A percentile compares a stretch with the other conserved stretches of the same genome.
Evolutionary conservation across 768 basidiomycete genomes (phyloP).

Genomic region (Porpolomopsis calyptriformis): DNA sequence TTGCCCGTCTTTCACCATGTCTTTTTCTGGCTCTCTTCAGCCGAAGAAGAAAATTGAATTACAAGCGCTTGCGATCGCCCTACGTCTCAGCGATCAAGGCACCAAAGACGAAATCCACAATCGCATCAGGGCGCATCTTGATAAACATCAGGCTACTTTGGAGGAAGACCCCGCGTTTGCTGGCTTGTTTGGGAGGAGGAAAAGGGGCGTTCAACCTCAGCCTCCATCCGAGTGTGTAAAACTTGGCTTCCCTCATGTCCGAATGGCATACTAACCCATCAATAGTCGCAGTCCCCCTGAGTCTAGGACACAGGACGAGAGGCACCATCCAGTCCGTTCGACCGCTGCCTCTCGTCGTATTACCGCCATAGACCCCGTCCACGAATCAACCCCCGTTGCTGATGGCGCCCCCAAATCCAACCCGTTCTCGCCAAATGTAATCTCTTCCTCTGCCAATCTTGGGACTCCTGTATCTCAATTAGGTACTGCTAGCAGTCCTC

Average conservation of each 20-base stretch:
- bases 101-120: slow-evolving; percentile 53
- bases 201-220: slow-evolving; percentile 28
- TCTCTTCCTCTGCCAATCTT: not conserved
- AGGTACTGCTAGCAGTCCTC: slow-evolving; percentile 29
- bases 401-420: slow-evolving; percentile 37
- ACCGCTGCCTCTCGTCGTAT: slow-evolving; percentile 18
- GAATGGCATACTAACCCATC: slow-evolving; percentile 3
- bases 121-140: slow-evolving; percentile 57
- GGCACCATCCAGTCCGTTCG: not conserved
- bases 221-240: slow-evolving; percentile 9
- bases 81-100: slow-evolving; percentile 41
- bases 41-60: slow-evolving; percentile 65
- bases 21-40: slow-evolving; percentile 43
- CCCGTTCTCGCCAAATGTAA: slow-evolving; percentile 23
- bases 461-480: not conserved
- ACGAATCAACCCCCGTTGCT: slow-evolving; percentile 38
- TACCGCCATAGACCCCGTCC: slow-evolving; percentile 29
- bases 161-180: slow-evolving; percentile 49
- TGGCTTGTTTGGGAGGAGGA: slow-evolving; percentile 40
- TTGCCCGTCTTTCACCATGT: slow-evolving; percentile 20
- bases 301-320: slow-evolving; percentile 2
- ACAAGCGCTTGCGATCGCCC: slow-evolving; percentile 46
- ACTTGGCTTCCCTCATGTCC: not conserved
- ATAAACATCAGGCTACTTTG: slow-evolving; percentile 39
- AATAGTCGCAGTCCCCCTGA: not conserved